phyloP scores from a whole-genome alignment of 352 stramenopile species.

The Phytophthora ramorum region DNA sequence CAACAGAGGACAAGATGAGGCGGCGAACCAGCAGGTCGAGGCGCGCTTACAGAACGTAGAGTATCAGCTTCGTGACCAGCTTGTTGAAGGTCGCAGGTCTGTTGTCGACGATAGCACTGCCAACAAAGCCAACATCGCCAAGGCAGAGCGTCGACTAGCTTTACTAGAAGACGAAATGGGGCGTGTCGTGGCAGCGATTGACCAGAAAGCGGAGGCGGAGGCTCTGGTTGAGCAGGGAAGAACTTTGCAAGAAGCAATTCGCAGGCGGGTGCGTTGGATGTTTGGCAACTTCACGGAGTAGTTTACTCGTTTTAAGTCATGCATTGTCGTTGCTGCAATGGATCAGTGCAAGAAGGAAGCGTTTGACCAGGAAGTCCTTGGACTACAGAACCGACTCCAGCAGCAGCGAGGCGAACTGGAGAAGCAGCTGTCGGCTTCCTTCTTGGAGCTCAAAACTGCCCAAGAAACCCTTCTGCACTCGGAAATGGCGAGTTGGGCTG shows the following conservation, averaged over 20 bases:
- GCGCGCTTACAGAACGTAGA: conserved; percentile 20
- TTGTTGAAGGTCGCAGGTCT: conserved; percentile 1
- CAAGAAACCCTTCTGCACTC: conserved; percentile 29
- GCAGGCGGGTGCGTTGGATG: conserved; percentile 42
- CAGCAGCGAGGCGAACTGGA: conserved; percentile 38
- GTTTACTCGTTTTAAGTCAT: not conserved
- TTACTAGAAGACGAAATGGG: conserved; percentile 69
- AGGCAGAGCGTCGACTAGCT: conserved; percentile 43
- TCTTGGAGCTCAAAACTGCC: conserved; percentile 14
- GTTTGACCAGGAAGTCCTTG: conserved; percentile 57
- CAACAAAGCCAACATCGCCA: conserved; percentile 18
- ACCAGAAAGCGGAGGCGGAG: conserved; percentile 56
- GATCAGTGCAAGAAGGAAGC: conserved; percentile 56
- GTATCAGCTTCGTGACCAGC: conserved; percentile 12
- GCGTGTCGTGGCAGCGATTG: conserved; percentile 49
- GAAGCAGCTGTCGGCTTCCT: conserved; percentile 8
- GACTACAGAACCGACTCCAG: conserved; percentile 38
- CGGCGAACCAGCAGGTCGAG: conserved; percentile 12
- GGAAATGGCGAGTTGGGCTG: conserved; percentile 23
- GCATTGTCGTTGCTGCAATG: not conserved
- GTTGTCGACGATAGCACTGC: conserved; percentile 13
- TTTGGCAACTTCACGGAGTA: not conserved
- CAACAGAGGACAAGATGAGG: conserved; percentile 31
- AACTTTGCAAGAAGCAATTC: conserved; percentile 49
- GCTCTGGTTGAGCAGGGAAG: conserved; percentile 37